phyloP scores from a whole-genome alignment of 2,329 filamentous ascomycete genomes.

The Aureobasidium sp. region DNA sequence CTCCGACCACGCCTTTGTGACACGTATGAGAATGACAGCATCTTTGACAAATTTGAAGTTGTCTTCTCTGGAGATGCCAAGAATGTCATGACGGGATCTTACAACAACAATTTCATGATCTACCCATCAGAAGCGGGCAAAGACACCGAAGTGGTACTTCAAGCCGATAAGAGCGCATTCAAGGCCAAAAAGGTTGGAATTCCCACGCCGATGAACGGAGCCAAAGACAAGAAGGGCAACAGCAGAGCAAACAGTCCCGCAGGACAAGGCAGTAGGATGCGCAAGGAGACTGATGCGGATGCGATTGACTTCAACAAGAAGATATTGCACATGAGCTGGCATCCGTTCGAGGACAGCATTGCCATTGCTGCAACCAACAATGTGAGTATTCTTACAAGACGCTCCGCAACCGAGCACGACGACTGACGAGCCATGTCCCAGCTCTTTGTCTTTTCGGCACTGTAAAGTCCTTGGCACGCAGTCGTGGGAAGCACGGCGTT shows the following conservation, averaged over 20 bases:
- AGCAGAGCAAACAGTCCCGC: conserved; percentile 86
- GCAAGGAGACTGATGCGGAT: conserved; percentile 97
- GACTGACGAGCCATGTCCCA: conserved; percentile 25
- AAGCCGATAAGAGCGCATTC: conserved; percentile 98
- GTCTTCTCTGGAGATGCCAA: conserved; percentile 97
- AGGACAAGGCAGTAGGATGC: conserved; percentile 85
- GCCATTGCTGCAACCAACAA: conserved; percentile 99
- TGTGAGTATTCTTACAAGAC: conserved; percentile 51
- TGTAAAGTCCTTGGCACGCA: conserved; percentile 31
- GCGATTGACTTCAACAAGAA: conserved; percentile 99
- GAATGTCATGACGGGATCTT: conserved; percentile 99
- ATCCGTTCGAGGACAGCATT: conserved; percentile 98
- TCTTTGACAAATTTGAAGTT: conserved; percentile 99
- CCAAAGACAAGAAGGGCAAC: conserved; percentile 61
- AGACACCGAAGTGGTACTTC: conserved; percentile 93
- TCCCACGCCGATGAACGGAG: conserved; percentile 87
- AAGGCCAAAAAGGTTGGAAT: conserved; percentile 99
- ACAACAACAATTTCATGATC: conserved; percentile 99
- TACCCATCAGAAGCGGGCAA: conserved; percentile 94
- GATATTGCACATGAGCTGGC: conserved; percentile 99
- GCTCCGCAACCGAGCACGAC: background rate
- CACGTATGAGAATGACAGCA: conserved; percentile 98
- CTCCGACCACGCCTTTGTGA: conserved; percentile 89
- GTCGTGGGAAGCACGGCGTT: background rate
- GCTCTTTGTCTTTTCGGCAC: conserved; percentile 51